Conservation (phyloP, 2,329 filamentous ascomycete species). For the Neonectria faginata region DNA sequence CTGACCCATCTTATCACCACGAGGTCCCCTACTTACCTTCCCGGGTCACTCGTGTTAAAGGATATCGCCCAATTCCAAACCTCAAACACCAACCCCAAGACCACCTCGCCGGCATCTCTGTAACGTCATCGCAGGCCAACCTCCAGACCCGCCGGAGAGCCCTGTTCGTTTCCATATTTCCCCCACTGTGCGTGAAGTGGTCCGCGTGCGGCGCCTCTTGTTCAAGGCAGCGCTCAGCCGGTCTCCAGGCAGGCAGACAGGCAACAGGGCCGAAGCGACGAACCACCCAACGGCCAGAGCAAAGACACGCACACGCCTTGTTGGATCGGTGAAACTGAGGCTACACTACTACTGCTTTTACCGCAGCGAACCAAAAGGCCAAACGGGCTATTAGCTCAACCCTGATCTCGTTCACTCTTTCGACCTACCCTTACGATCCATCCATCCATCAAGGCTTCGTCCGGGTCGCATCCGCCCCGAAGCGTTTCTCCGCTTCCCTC, state of each 20-base stretch:
- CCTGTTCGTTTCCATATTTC: constrained; percentile 3
- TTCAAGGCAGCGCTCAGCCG: constrained; percentile 22
- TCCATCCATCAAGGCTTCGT: constrained; percentile 6
- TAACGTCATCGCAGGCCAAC: constrained; percentile 20
- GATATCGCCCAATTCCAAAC: background rate
- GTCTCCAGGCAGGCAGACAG: background rate
- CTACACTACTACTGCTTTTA: constrained; percentile 5
- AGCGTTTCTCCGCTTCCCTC: constrained; percentile 32
- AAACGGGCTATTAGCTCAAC: constrained; percentile 24
- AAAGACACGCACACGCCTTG: constrained; percentile 1
- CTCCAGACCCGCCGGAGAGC: background rate
- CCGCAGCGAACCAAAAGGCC: constrained; percentile 13
- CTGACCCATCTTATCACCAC: constrained; percentile 19
- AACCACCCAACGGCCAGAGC: background rate
- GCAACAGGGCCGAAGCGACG: constrained; percentile 1
- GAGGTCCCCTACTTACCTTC: background rate
- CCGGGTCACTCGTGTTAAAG: constrained; percentile 23
- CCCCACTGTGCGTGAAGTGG: constrained; percentile 4
- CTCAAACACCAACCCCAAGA: constrained; percentile 18
- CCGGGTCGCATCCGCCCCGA: constrained; percentile 26
- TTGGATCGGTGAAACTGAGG: constrained; percentile 1
- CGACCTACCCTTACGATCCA: background rate
- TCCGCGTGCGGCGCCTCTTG: constrained; percentile 20
- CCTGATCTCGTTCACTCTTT: constrained; percentile 15
- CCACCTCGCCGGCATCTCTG: constrained; percentile 8